Evolutionary conservation across 1,284 basidiomycete genomes (phyloP).

Genomic region (Meira miltonrushii): DNA sequence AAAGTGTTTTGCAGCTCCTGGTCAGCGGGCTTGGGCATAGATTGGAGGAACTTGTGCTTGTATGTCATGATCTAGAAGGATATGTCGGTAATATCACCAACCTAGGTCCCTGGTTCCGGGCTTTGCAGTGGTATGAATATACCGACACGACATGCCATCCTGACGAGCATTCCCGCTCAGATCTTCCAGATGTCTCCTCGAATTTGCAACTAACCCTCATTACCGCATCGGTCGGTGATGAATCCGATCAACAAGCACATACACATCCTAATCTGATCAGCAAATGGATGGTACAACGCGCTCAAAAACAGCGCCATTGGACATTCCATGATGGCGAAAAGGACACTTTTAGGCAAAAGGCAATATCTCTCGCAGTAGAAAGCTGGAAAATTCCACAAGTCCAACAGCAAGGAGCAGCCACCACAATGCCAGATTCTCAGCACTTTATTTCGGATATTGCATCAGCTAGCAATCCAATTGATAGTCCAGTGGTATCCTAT

Average conservation of each 20-base stretch:
- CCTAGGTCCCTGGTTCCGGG: constrained; percentile 4
- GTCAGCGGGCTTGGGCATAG: neutral
- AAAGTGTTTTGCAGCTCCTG: constrained; percentile 2
- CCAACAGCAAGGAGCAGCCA: neutral
- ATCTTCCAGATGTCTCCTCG: no score
- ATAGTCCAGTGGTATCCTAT: neutral
- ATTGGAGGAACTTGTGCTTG: neutral
- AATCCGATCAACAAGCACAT: neutral
- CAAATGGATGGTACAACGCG: constrained; percentile 9
- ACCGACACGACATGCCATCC: neutral
- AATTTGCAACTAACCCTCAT: neutral
- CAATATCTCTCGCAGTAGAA: neutral
- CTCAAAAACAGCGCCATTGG: constrained; percentile 2
- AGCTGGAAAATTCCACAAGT: constrained; percentile 6
- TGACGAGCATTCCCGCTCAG: no score
- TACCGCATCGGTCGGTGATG: neutral
- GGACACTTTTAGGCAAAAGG: neutral
- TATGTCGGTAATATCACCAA: constrained; percentile 4
- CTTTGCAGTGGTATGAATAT: constrained; percentile 1
- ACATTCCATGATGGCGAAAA: neutral
- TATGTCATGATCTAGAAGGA: constrained; percentile 2
- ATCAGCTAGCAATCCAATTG: neutral
- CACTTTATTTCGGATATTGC: neutral
- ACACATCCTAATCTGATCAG: constrained; percentile 4
- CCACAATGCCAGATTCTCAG: neutral